These are phyloP conservation scores for Dryadomyces quercivorus DNA, from an alignment of 2,329 filamentous ascomycete genomes.

Conservation along the genomic window DNA sequence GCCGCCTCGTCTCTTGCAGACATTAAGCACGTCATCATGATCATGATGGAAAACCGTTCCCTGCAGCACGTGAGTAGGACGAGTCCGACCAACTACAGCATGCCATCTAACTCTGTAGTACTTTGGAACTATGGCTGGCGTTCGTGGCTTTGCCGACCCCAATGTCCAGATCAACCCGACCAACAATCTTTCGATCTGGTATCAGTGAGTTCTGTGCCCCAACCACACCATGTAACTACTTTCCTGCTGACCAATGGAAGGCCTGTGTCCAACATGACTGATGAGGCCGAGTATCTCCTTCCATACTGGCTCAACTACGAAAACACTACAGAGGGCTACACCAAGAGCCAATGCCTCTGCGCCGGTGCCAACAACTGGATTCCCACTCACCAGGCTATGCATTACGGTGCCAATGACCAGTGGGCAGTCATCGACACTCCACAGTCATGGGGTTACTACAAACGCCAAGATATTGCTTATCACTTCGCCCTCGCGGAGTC, in stretches of 20 bases:
- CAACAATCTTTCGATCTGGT: conserved; percentile 31
- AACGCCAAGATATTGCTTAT: conserved; percentile 36
- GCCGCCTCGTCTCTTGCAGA: conserved; percentile 30
- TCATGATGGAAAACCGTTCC: conserved; percentile 36
- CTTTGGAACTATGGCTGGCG: conserved; percentile 40
- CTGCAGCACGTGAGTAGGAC: conserved; percentile 18
- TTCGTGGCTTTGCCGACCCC: conserved; percentile 41
- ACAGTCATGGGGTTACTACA: conserved; percentile 38
- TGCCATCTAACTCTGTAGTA: conserved; percentile 22
- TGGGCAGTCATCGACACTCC: conserved; percentile 38
- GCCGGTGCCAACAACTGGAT: conserved; percentile 38
- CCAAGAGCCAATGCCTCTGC: conserved; percentile 38
- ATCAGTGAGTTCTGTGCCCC: conserved; percentile 28
- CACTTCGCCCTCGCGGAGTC: conserved; percentile 43
- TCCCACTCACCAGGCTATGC: conserved; percentile 38
- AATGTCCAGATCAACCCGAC: conserved; percentile 35
- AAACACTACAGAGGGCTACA: conserved; percentile 23
- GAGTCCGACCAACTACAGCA: background rate
- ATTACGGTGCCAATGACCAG: conserved; percentile 34
- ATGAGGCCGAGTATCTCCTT: conserved; percentile 28
- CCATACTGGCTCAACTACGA: conserved; percentile 41
- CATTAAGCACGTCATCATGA: conserved; percentile 44
- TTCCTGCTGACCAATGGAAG: conserved; percentile 12
- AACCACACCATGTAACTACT: background rate
- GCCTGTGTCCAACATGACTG: conserved; percentile 24